Base-by-base conservation (phyloP, 345 rosid species). In the Trapa bicornis region DNA sequence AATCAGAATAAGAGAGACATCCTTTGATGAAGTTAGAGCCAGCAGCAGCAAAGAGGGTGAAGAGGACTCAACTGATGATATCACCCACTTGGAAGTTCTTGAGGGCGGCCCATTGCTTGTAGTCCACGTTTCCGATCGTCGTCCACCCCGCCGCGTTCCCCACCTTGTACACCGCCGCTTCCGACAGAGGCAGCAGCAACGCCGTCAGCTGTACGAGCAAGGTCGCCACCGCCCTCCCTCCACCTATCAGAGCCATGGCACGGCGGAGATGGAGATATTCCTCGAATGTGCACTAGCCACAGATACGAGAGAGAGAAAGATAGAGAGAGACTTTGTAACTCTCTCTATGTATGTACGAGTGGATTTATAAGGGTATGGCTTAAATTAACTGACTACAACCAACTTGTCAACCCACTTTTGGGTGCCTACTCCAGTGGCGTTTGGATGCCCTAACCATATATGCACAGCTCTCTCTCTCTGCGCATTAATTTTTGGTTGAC, bases 61-160 rank as follows among this genome's bases (percentile, higher is more conserved):
- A 8, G 61, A 58, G 11, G 41, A 76, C 94, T 77, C 68, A 50
- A 94, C 97, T 41, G 74, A 94, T 78, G 45, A 75, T 42, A 67
- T 94, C 99, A 43, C 96, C 95, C 56, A 91, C 65, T 57, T 79
- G 72, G 83, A 94, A 94, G 79, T 81, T 81, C 75, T 86, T 91
- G 42, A 76, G 68, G 60, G 95, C 87, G 5, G 94, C 75, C 98
- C 98, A 93, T 48, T 70, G 79, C 82, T 93, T 88, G 85, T 90
- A 93, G 67, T 93, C 83, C 17, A 90, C 63, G 69, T 84, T 88
- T 39, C 94, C 98, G 65, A 86, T 86, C 78, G 90, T 83, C 66
- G 97, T 93, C 98, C 97, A 93, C 47, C 98, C 98, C 47, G 86
- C 91, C 37, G 92, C 69, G 74, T 86, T 94, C 12, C 98, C 96